Conservation (phyloP, 257 asterid genomes). For the Solanum medicagineum region DNA sequence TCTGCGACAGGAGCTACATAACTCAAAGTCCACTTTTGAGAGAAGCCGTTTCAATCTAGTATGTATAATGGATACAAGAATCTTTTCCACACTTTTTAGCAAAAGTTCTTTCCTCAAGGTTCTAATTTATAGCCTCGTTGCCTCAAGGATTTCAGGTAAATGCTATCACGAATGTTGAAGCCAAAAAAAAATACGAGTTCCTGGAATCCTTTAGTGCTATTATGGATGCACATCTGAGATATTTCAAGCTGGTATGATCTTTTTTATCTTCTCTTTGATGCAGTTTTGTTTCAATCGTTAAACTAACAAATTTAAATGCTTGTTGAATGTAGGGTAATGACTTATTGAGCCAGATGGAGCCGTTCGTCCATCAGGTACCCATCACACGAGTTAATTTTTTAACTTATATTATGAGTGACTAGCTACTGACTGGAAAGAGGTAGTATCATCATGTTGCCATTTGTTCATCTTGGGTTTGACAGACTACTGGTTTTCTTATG, state of each 20-base stretch:
- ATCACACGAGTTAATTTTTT: background rate
- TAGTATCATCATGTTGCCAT: background rate
- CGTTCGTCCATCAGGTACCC: conserved; percentile 87
- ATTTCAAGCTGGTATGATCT: conserved; percentile 70
- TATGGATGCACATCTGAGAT: conserved; percentile 96
- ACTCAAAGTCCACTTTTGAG: conserved; percentile 92
- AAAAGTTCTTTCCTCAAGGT: background rate
- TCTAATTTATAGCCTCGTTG: conserved; percentile 17
- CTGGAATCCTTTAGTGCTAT: conserved; percentile 93
- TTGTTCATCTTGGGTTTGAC: background rate
- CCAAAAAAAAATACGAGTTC: conserved; percentile 89
- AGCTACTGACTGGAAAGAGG: background rate
- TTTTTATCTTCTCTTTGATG: background rate
- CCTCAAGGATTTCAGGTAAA: conserved; percentile 68
- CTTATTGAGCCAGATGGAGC: conserved; percentile 82
- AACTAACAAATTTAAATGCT: conserved; percentile 6
- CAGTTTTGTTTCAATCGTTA: conserved; percentile 6
- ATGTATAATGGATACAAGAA: conserved; percentile 15
- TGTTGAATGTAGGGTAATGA: conserved; percentile 63
- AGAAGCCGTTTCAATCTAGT: conserved; percentile 93
- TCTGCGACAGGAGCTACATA: conserved; percentile 75
- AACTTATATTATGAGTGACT: background rate
- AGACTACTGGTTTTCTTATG: background rate
- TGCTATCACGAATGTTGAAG: conserved; percentile 76
- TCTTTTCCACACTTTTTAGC: background rate